These are phyloP conservation scores for Ochromonas danica DNA, from an alignment of 108 stramenopile species.

Conservation along the genomic window DNA sequence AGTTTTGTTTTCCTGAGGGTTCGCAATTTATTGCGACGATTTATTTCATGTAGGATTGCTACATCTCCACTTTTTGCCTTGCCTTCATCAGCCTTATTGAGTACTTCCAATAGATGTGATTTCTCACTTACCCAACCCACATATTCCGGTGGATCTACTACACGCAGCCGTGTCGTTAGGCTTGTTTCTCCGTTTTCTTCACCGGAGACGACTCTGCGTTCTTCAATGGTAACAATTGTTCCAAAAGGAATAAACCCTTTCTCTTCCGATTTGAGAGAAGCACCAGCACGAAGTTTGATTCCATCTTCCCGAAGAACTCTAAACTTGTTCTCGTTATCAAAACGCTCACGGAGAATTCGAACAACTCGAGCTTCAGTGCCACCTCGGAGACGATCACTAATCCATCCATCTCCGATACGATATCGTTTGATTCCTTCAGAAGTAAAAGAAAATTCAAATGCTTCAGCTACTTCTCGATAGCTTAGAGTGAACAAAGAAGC, in stretches of 20 bases:
- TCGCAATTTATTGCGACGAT: slow-evolving; percentile 37
- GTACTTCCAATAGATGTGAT: slow-evolving; percentile 37
- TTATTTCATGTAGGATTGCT: slow-evolving; percentile 26
- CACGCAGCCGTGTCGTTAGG: slow-evolving; percentile 47
- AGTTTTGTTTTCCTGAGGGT: slow-evolving; percentile 19
- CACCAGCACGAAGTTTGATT: slow-evolving; percentile 43
- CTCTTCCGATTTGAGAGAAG: slow-evolving; percentile 2
- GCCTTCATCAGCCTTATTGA: slow-evolving; percentile 8
- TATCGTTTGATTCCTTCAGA: slow-evolving; percentile 45
- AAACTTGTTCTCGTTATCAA: slow-evolving; percentile 35
- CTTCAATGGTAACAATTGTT: slow-evolving; percentile 42
- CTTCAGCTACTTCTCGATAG: slow-evolving; percentile 27
- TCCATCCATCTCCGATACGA: slow-evolving; percentile 45
- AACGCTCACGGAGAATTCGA: neutral
- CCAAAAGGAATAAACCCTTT: neutral
- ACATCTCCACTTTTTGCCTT: slow-evolving; percentile 29
- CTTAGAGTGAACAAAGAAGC: slow-evolving; percentile 37
- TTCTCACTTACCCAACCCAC: slow-evolving; percentile 55
- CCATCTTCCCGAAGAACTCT: slow-evolving; percentile 45
- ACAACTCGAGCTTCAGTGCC: slow-evolving; percentile 40
- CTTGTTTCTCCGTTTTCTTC: neutral
- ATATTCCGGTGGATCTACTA: slow-evolving; percentile 41
- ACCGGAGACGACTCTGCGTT: slow-evolving; percentile 42
- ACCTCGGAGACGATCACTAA: slow-evolving; percentile 53
- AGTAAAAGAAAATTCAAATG: slow-evolving; percentile 35